Evolutionary conservation across 176 grass and related monocot species (phyloP).

Genomic region (Dendrocalamus sinicus): DNA sequence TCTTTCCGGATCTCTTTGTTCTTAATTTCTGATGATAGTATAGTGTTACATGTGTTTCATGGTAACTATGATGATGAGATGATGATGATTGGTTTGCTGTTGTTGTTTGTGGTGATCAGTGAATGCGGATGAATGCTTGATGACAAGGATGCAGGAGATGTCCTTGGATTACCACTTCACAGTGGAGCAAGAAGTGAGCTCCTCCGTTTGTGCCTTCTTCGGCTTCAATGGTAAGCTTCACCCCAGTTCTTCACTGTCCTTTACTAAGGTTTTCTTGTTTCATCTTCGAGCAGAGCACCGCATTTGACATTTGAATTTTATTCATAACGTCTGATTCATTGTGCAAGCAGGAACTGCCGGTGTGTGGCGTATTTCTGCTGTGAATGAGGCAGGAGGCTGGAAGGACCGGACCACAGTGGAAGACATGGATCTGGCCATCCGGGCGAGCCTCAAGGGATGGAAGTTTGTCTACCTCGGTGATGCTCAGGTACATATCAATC

Average conservation of each 20-base stretch:
- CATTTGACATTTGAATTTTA: background rate
- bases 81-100: background rate
- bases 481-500: constrained; percentile 59
- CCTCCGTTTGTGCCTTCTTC: constrained; percentile 76
- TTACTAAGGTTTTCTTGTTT: background rate
- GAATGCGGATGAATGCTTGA: constrained; percentile 84
- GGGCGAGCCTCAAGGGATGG: constrained; percentile 74
- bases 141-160: constrained; percentile 99
- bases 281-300: background rate
- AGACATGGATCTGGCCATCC: constrained; percentile 81
- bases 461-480: constrained; percentile 82
- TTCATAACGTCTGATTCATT: background rate
- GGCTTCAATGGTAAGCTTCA: constrained; percentile 71
- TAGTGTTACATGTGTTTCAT: background rate
- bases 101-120: constrained; percentile 46
- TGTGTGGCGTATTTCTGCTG: constrained; percentile 66
- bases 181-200: constrained; percentile 82
- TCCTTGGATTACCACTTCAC: constrained; percentile 92
- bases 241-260: background rate
- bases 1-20: background rate
- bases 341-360: constrained; percentile 60
- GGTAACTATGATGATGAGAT: background rate
- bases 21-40: background rate
- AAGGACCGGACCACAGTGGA: constrained; percentile 86
- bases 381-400: constrained; percentile 81